These are phyloP conservation scores for Adansonia rubrostipa DNA, from an alignment of 441 rosid species.

Conservation along the genomic window DNA sequence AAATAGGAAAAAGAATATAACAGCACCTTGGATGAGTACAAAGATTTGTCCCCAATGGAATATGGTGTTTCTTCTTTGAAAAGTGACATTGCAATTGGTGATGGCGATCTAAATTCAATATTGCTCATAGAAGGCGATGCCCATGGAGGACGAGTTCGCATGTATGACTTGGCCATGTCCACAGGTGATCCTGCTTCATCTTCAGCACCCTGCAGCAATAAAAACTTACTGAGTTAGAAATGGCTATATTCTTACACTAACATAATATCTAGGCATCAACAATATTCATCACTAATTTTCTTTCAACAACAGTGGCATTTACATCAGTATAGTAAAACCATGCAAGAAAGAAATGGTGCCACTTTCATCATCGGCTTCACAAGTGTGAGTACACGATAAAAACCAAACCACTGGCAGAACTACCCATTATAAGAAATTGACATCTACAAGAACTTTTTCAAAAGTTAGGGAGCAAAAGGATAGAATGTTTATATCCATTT, in stretches of 20 bases:
- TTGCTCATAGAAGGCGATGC: constrained; percentile 58
- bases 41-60: constrained; percentile 41
- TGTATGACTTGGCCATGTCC: constrained; percentile 81
- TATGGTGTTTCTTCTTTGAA: constrained; percentile 53
- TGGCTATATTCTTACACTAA: not conserved
- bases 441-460: not conserved
- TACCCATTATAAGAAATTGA: not conserved
- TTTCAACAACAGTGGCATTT: not conserved
- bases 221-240: constrained; percentile 31
- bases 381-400: not conserved
- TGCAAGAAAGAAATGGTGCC: not conserved
- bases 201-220: constrained; percentile 47
- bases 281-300: not conserved
- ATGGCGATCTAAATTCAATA: constrained; percentile 46
- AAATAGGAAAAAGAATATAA: constrained; percentile 23
- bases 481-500: not conserved
- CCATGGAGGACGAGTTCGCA: constrained; percentile 75
- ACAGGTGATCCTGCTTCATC: constrained; percentile 74
- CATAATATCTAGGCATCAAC: not conserved
- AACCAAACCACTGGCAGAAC: not conserved
- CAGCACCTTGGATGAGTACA: constrained; percentile 60
- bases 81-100: constrained; percentile 47
- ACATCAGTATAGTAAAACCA: not conserved
- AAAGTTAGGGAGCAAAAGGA: not conserved
- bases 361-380: not conserved